Conservation (phyloP, 2,329 filamentous ascomycete genomes). For the Ceratocystis huliohia region DNA sequence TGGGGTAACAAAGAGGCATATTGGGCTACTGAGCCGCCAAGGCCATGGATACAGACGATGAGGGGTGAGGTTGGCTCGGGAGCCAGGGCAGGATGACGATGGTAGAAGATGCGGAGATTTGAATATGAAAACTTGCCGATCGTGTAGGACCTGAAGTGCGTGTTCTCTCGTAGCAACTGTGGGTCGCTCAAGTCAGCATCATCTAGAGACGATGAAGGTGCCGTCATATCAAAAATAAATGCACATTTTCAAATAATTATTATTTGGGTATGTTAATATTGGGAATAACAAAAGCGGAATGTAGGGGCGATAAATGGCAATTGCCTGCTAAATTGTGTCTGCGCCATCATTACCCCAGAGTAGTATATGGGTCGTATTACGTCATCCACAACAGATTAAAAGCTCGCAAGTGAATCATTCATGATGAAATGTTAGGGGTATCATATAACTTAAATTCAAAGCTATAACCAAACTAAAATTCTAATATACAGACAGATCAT, state of each 20-base stretch:
- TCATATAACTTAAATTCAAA: background rate
- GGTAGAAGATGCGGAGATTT: conserved; percentile 69
- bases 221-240: background rate
- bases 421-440: background rate
- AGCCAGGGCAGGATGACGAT: conserved; percentile 57
- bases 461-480: background rate
- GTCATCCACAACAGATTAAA: background rate
- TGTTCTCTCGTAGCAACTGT: conserved; percentile 65
- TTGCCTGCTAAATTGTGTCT: background rate
- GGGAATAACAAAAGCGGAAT: background rate
- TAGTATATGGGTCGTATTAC: background rate
- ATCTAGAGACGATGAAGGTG: background rate
- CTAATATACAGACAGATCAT: background rate
- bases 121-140: conserved; percentile 60
- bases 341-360: background rate
- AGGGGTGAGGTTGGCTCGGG: conserved; percentile 40
- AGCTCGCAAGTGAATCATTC: background rate
- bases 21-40: conserved; percentile 84
- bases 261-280: background rate
- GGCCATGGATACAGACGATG: conserved; percentile 80
- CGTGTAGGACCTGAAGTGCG: conserved; percentile 56
- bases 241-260: background rate
- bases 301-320: background rate
- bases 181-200: conserved; percentile 50
- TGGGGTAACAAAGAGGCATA: conserved; percentile 72